A percentile compares a stretch with the other conserved stretches of the same genome.
Conservation (phyloP, 306 rosid genomes). For the Casuarina glauca region DNA sequence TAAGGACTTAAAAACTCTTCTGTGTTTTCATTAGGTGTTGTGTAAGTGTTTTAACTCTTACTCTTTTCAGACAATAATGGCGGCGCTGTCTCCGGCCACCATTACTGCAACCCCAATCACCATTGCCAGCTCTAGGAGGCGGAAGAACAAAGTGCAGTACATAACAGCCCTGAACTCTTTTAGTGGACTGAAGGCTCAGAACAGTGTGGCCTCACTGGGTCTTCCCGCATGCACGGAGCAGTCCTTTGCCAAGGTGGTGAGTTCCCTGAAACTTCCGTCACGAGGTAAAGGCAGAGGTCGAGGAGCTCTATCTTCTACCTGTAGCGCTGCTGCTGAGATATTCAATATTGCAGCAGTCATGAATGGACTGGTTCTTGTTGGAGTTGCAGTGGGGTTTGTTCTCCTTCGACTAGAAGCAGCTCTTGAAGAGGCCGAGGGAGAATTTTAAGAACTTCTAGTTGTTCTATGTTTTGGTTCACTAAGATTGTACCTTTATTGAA, state of each 20-base stretch:
- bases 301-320: slow-evolving; percentile 64
- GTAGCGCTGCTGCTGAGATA: slow-evolving; percentile 75
- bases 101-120: slow-evolving; percentile 40
- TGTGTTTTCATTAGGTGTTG: neutral
- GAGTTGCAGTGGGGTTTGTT: slow-evolving; percentile 86
- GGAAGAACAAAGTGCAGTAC: slow-evolving; percentile 38
- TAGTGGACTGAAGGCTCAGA: slow-evolving; percentile 63
- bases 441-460: slow-evolving; percentile 17
- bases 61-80: slow-evolving; percentile 46
- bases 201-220: slow-evolving; percentile 55
- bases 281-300: slow-evolving; percentile 42
- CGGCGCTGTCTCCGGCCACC: slow-evolving; percentile 52
- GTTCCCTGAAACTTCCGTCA: slow-evolving; percentile 56
- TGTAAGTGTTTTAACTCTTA: neutral
- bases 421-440: slow-evolving; percentile 66
- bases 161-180: slow-evolving; percentile 58
- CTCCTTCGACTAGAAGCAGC: slow-evolving; percentile 79
- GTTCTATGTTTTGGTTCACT: slow-evolving; percentile 17
- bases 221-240: slow-evolving; percentile 47
- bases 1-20: neutral
- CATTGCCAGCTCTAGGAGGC: slow-evolving; percentile 33
- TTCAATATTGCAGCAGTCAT: slow-evolving; percentile 73
- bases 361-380: slow-evolving; percentile 67
- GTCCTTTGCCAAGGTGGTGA: slow-evolving; percentile 65
- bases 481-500: slow-evolving; percentile 22